Base-by-base conservation (phyloP, 2,329 filamentous ascomycete species). In the Tolypocladium tundrense region DNA sequence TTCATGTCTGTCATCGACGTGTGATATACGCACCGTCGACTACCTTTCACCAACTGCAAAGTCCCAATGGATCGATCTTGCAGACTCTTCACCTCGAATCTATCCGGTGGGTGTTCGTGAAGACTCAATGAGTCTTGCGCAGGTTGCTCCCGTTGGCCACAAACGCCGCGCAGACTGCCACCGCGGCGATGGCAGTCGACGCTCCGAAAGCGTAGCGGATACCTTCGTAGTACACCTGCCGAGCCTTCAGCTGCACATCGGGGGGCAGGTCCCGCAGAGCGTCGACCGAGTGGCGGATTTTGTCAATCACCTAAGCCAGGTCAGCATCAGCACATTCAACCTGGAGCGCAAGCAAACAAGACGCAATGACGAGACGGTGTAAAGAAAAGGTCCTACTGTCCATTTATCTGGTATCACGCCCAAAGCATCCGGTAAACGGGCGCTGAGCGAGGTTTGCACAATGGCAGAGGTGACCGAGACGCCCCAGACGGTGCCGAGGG, bases 381-480 rank as follows among this genome's bases (percentile, higher is more conserved):
- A 70, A 67, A 63, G 60, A 64, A 60, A 62, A 54, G 64, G 63
- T 57, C 75, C 62, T 80, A 85, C 82, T 75, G 74, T 77, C 70
- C 75, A 77, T 77, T 83, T 85, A 62, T 85, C 75, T 60, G 79
- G 75, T 66, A 85, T 72, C 66, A 76, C 78, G 65, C 72, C 75
- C 68, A 87, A 71, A 62, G 77, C 82, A 60, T 73, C 70, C 6
- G 79, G 78, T 33, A 87, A 73, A 60, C 77, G 74, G 63, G 76
- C 70, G 63, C 75, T 81, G 62, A 87, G 74, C 57, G 79, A 81
- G 58, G 82, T 87, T 69, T 87, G 84, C 40, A 85, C 75, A 51
- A 87, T 83, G 8, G 83, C 78, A 10, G 83, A 84, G 0, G 82
- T 82, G 41, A 83, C 73, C 0, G 84, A 83, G 1, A 87, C 84